Evolutionary conservation across 2,329 filamentous ascomycete species (phyloP), one percentile per base, ranked within the genome.

Genomic region (Elsinoe fawcettii): DNA sequence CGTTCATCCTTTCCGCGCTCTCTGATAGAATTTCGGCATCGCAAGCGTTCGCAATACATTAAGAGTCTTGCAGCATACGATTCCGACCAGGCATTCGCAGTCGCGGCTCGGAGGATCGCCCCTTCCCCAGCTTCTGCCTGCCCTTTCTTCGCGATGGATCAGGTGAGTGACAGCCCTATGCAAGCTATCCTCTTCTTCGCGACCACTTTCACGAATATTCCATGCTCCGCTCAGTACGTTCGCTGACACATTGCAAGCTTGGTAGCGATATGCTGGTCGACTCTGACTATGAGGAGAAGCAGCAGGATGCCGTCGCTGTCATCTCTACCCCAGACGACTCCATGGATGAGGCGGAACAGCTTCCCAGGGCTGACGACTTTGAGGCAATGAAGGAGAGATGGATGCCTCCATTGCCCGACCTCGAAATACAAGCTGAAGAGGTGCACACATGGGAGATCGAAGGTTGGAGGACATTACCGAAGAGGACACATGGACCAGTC

Each of bases 361-460:
- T 80, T 59, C 74, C 75, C 58, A 71, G 74, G 64, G 82, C 82
- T 63, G 77, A 83, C 72, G 81, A 85, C 66, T 79, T 83, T 73
- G 88, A 95, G 63, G 87, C 88, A 51, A 96, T 97, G 82, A 87
- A 87, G 75, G 85, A 88, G 65, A 76, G 86, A 63, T 83, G 90
- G 63, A 80, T 97, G 59, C 83, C 84, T 9, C 83, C 86, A 56
- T 76, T 90, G 49, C 84, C 90, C 63, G 90, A 96, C 63, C 84
- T 91, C 62, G 87, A 90, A 67, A 85, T 86, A 32, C 80, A 92
- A 62, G 85, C 85, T 56, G 89, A 96, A 69, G 79, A 79, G 39
- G 75, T 86, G 64, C 71, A 88, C 72, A 96, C 90, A 66, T 99
- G 93, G 93, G 83, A 88, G 27, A 89, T 99, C 60, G 80, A 88